phyloP scores from a whole-genome alignment of 345 rosid genomes.

The Eucalyptus leucophloia region DNA sequence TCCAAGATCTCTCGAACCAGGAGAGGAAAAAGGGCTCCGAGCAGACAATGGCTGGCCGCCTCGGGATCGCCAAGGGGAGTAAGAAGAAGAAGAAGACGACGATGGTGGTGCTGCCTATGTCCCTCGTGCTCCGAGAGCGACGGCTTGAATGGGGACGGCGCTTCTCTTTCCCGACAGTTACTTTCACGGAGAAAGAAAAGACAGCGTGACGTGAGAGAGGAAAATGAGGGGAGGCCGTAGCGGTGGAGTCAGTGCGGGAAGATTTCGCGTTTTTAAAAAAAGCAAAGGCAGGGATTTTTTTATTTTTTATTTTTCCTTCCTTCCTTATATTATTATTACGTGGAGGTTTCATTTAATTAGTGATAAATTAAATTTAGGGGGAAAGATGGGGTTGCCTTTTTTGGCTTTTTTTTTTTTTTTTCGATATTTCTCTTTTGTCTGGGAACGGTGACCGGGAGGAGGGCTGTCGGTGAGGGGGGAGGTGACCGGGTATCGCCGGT shows the following conservation, averaged over 20 bases:
- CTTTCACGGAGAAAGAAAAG: background rate
- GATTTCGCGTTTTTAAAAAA: background rate
- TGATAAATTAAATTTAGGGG: background rate
- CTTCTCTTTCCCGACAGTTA: background rate
- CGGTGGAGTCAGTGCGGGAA: background rate
- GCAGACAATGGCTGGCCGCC: background rate
- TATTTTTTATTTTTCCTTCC: accelerated
- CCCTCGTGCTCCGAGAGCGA: background rate
- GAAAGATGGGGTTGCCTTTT: background rate
- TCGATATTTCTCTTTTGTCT: background rate
- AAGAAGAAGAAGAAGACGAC: background rate
- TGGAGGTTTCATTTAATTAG: background rate
- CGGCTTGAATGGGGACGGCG: background rate
- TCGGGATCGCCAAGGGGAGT: background rate
- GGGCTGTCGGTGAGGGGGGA: background rate
- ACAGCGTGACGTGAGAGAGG: background rate
- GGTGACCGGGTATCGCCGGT: background rate
- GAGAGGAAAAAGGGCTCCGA: background rate
- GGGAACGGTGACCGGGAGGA: background rate
- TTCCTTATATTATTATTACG: background rate
- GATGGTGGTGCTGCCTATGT: background rate
- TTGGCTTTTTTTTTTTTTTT: background rate
- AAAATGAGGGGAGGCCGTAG: background rate
- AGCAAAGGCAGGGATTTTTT: background rate
- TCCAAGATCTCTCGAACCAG: background rate